A percentile compares a stretch with the other conserved stretches of the same genome.
Conservation (phyloP, 2,329 filamentous ascomycete genomes). For the Ilyonectria robusta region DNA sequence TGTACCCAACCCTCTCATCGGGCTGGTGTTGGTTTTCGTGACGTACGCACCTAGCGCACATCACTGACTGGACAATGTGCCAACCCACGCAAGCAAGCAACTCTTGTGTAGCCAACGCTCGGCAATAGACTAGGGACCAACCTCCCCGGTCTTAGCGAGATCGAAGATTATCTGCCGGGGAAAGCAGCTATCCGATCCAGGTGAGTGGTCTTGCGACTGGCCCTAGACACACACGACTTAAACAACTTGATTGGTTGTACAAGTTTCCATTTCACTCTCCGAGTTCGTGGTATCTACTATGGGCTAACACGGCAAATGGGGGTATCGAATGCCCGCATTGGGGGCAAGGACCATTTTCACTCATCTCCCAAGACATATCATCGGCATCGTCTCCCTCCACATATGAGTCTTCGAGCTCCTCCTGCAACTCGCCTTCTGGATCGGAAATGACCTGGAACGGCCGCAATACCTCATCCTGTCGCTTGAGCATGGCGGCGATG, state of each 20-base stretch:
- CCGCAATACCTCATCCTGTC: constrained; percentile 77
- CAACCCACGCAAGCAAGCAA: constrained; percentile 18
- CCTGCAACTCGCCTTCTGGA: constrained; percentile 45
- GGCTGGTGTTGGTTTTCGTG: constrained; percentile 8
- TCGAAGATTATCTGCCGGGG: constrained; percentile 13
- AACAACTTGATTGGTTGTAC: neutral
- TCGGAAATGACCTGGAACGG: constrained; percentile 72
- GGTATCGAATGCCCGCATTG: constrained; percentile 69
- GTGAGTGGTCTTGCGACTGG: neutral
- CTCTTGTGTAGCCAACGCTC: constrained; percentile 25
- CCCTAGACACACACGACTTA: neutral
- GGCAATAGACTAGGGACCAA: constrained; percentile 4
- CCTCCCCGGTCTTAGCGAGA: constrained; percentile 22
- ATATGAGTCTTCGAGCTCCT: constrained; percentile 43
- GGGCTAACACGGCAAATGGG: constrained; percentile 70
- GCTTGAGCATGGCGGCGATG: constrained; percentile 86
- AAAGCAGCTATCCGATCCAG: constrained; percentile 3
- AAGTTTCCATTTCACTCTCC: constrained; percentile 36
- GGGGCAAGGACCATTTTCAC: constrained; percentile 56
- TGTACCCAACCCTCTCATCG: constrained; percentile 17
- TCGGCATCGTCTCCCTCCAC: constrained; percentile 40
- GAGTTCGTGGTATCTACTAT: constrained; percentile 58
- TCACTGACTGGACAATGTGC: constrained; percentile 4
- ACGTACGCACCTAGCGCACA: constrained; percentile 10
- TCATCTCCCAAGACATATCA: constrained; percentile 48